Evolutionary conservation across 164 flowering plant species (phyloP).

Genomic region (Vitis rotundifolia): DNA sequence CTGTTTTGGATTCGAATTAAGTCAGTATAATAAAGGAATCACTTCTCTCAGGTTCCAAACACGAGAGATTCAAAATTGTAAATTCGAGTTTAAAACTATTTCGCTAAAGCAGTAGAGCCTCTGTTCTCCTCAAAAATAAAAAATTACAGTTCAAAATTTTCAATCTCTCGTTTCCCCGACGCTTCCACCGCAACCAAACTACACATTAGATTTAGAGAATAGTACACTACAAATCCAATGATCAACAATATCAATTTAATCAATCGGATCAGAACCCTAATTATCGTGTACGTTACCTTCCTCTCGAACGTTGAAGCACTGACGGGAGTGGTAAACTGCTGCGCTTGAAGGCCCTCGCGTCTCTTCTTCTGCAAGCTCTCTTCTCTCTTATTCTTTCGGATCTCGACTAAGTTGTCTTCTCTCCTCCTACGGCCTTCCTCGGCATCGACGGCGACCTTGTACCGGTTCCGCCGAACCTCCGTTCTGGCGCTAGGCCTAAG

Average conservation of each 20-base stretch:
- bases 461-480: constrained; percentile 57
- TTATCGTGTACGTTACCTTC: constrained; percentile 23
- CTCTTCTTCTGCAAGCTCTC: constrained; percentile 64
- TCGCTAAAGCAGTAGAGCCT: too few relatives aligned
- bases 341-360: constrained; percentile 47
- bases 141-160: too few relatives aligned
- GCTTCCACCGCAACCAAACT: too few relatives aligned
- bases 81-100: too few relatives aligned
- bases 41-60: too few relatives aligned
- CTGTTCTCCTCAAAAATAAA: too few relatives aligned
- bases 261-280: background rate
- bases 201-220: background rate
- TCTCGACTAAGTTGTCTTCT: constrained; percentile 68
- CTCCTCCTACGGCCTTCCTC: constrained; percentile 65
- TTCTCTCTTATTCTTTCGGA: constrained; percentile 61
- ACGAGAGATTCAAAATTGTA: too few relatives aligned
- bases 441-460: constrained; percentile 67
- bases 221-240: background rate
- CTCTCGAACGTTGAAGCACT: constrained; percentile 25
- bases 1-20: too few relatives aligned
- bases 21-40: too few relatives aligned
- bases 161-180: too few relatives aligned
- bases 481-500: constrained; percentile 54
- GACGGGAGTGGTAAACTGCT: constrained; percentile 23
- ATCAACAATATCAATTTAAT: background rate